Evolutionary conservation across 495 filamentous ascomycete species (phyloP).

Genomic region (Neurospora terricola): DNA sequence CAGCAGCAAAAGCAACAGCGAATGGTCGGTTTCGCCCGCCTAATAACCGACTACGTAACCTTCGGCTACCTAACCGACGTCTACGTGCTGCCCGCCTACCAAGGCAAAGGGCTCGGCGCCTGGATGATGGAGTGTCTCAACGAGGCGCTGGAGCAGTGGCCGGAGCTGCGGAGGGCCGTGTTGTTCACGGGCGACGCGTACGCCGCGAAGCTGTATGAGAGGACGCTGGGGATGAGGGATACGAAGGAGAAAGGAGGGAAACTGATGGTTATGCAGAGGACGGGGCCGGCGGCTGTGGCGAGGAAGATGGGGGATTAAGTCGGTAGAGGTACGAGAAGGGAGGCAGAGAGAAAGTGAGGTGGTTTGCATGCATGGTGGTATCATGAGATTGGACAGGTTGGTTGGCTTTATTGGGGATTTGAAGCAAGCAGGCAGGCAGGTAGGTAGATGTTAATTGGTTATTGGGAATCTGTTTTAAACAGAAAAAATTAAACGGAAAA

Average conservation of each 20-base stretch:
- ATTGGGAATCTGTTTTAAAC: not conserved
- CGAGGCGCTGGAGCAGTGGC: constrained; percentile 45
- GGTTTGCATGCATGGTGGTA: not conserved
- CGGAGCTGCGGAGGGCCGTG: constrained; percentile 45
- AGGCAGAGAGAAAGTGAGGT: not conserved
- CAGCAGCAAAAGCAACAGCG: not conserved
- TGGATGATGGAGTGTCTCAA: constrained; percentile 53
- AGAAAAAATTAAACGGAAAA: no score
- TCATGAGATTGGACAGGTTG: not conserved
- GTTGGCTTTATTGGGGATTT: no score
- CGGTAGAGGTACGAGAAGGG: not conserved
- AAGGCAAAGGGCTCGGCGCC: constrained; percentile 48
- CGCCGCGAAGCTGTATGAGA: constrained; percentile 36
- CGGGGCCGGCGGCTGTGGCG: constrained; percentile 7
- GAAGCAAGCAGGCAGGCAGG: no score
- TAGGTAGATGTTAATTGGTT: not conserved
- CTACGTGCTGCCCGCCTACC: constrained; percentile 46
- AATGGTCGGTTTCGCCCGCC: constrained; percentile 49
- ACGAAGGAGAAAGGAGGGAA: constrained; percentile 19
- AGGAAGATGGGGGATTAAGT: not conserved
- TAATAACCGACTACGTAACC: constrained; percentile 55
- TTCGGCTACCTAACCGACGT: constrained; percentile 65
- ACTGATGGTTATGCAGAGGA: constrained; percentile 23
- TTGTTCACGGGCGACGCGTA: constrained; percentile 34
- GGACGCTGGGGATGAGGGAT: constrained; percentile 34